Conservation (phyloP, 306 rosid species). For the Fragaria ananassa region DNA sequence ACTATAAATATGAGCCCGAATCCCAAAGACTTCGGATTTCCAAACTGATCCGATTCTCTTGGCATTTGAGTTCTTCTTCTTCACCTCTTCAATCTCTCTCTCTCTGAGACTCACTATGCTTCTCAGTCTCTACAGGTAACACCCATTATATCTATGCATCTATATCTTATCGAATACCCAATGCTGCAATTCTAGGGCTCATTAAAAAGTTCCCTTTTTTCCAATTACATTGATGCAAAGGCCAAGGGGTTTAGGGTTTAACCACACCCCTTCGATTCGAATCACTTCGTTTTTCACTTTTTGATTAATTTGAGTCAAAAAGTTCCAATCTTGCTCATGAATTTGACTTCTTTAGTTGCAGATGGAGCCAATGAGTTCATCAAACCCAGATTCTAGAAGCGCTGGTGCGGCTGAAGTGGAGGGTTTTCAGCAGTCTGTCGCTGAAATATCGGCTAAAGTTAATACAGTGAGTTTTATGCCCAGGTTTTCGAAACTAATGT, state of each 20-base stretch:
- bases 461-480: conserved; percentile 35
- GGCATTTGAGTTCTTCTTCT: background rate
- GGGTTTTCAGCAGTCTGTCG: conserved; percentile 20
- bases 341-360: background rate
- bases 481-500: background rate
- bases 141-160: background rate
- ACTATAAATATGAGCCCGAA: background rate
- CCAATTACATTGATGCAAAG: background rate
- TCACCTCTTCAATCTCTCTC: background rate
- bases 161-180: background rate
- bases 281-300: background rate
- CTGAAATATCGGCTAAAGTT: conserved; percentile 33
- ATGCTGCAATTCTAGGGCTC: background rate
- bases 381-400: conserved; percentile 12
- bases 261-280: background rate
- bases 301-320: background rate
- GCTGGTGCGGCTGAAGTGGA: conserved; percentile 22
- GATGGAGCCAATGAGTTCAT: conserved; percentile 37
- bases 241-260: background rate
- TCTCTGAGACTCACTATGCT: background rate
- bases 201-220: background rate
- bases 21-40: background rate
- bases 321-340: background rate
- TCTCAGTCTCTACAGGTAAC: conserved; percentile 5
- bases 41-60: background rate